These are phyloP conservation scores for Aureoboletus auriporus DNA, from an alignment of 768 basidiomycete genomes.

Conservation along the genomic window DNA sequence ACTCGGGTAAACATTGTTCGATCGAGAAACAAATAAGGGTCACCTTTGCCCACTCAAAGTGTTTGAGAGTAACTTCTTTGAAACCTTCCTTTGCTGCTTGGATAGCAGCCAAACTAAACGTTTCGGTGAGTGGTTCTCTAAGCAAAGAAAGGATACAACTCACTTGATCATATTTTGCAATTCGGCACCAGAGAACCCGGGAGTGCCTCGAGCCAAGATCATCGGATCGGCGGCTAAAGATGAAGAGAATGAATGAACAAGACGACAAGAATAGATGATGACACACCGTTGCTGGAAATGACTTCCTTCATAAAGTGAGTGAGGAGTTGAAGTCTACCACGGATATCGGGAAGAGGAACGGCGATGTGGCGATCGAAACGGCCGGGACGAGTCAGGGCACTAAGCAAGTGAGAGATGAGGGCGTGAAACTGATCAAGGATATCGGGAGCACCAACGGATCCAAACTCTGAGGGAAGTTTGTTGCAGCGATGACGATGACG, in stretches of 20 bases:
- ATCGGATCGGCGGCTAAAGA: conserved; percentile 73
- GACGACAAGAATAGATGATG: neutral
- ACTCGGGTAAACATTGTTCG: neutral
- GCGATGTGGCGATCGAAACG: conserved; percentile 93
- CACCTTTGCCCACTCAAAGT: conserved; percentile 99
- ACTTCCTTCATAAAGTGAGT: conserved; percentile 88
- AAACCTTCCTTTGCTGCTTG: conserved; percentile 87
- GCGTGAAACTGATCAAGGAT: neutral
- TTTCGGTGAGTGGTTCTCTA: neutral
- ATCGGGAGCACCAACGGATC: conserved; percentile 61
- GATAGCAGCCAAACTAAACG: conserved; percentile 78
- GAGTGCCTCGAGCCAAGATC: conserved; percentile 87
- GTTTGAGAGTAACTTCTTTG: conserved; percentile 64
- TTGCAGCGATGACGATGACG: conserved; percentile 94
- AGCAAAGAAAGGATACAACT: conserved; percentile 23
- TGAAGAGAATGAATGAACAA: neutral
- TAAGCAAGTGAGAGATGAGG: conserved; percentile 30
- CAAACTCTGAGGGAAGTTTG: conserved; percentile 93
- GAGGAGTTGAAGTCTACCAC: conserved; percentile 90
- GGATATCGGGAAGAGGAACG: conserved; percentile 92
- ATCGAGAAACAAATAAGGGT: neutral
- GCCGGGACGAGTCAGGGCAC: conserved; percentile 93
- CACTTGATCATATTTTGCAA: conserved; percentile 96
- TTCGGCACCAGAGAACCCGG: conserved; percentile 97
- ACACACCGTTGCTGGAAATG: conserved; percentile 51